These are phyloP conservation scores for Fusarium sp. DNA, from an alignment of 2,329 filamentous ascomycete genomes.

Conservation along the genomic window DNA sequence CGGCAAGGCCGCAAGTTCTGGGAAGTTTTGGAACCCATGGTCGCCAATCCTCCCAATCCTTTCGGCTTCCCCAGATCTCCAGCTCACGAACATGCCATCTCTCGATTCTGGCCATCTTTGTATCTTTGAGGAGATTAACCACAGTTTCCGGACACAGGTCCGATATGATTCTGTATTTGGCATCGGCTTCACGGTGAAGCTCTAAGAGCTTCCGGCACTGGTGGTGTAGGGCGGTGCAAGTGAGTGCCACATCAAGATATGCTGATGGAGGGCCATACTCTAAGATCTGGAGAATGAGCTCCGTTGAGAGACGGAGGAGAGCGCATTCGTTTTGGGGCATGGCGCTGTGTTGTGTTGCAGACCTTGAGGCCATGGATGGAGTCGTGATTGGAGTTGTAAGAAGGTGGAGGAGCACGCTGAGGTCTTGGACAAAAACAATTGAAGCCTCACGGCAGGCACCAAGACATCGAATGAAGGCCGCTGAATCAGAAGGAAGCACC, in stretches of 20 bases:
- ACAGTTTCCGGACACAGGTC: neutral
- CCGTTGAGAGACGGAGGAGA: neutral
- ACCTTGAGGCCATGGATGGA: no score
- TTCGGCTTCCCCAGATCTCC: constrained; percentile 29
- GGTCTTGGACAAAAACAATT: neutral
- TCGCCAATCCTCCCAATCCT: constrained; percentile 20
- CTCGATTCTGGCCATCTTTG: neutral
- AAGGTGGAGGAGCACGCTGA: neutral
- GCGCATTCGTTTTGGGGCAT: neutral
- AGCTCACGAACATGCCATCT: constrained; percentile 27
- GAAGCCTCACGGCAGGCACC: neutral
- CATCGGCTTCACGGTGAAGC: constrained; percentile 1
- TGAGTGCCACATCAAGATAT: constrained; percentile 3
- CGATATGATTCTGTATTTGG: neutral
- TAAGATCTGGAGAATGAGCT: constrained; percentile 11
- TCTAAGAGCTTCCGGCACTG: neutral
- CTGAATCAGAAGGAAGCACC: neutral
- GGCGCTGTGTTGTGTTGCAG: neutral
- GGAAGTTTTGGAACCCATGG: neutral
- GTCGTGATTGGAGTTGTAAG: neutral
- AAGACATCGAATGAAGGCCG: neutral
- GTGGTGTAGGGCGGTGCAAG: constrained; percentile 12
- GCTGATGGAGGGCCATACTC: neutral
- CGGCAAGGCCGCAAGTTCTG: neutral
- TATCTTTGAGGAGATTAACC: neutral